phyloP scores from a whole-genome alignment of 306 rosid genomes.

The Mimosa bimucronata region DNA sequence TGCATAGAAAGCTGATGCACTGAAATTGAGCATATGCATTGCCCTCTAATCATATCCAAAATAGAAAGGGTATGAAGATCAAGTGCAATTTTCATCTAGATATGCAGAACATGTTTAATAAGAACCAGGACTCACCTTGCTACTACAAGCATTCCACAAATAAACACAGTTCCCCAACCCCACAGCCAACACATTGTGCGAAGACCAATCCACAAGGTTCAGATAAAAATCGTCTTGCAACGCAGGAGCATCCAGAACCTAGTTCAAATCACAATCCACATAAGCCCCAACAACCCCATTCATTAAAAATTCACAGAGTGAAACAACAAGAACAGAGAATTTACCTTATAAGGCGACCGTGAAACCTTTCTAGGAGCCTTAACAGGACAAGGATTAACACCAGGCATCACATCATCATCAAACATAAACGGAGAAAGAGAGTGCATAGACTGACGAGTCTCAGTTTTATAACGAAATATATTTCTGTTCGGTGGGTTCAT shows the following conservation, averaged over 20 bases:
- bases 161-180: slow-evolving; percentile 86
- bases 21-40: not conserved
- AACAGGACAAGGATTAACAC: slow-evolving; percentile 56
- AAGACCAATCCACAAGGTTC: slow-evolving; percentile 93
- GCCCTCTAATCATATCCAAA: slow-evolving; percentile 14
- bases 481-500: slow-evolving; percentile 62
- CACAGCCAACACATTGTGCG: slow-evolving; percentile 79
- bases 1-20: not conserved
- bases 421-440: slow-evolving; percentile 65
- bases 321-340: not conserved
- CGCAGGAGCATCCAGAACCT: slow-evolving; percentile 95
- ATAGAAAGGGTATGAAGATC: not conserved
- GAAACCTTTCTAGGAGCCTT: slow-evolving; percentile 79
- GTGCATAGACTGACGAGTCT: slow-evolving; percentile 75
- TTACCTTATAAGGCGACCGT: slow-evolving; percentile 77
- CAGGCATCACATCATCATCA: slow-evolving; percentile 54
- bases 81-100: not conserved
- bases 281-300: slow-evolving; percentile 1
- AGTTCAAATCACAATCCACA: not conserved
- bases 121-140: slow-evolving; percentile 61
- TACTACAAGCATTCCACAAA: slow-evolving; percentile 89
- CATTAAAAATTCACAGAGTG: not conserved
- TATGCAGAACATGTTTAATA: not conserved
- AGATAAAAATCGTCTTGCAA: slow-evolving; percentile 89
- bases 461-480: slow-evolving; percentile 78